Base-by-base conservation (phyloP, 192 early-diverging fungal species). In the Entrophospora sp. region DNA sequence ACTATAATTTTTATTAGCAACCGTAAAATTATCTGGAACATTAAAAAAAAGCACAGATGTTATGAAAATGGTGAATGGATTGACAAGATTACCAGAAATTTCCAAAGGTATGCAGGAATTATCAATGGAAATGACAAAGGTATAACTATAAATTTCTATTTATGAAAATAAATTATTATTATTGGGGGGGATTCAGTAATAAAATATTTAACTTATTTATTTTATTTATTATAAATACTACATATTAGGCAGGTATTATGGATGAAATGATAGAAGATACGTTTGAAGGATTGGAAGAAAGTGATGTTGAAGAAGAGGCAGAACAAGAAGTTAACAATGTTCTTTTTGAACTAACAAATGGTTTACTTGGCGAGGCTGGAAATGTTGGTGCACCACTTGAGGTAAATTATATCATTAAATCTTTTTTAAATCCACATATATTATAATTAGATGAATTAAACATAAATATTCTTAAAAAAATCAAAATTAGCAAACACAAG, bases 91-190 rank as follows among this genome's bases (percentile, higher is more conserved):
- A 37, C 94, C 93, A 28, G 85, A 93, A 76, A 83, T 98, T 36
- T 83, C 87, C 46, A 66, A 79, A 25, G 80, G 84, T 13, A 89
- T 98, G 85, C 87, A 89, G 69, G 92, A 97, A 78, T 87, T 98
- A 88, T 85, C 88, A 9, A 86, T 76, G 79, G 96, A 98, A 74
- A 96, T 98, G 96, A 94, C 91, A 76, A 96, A 89, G 83, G 89
- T 90, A 74, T 45, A n/a, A n/a, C n/a, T n/a, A n/a, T n/a, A n/a
- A n/a, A n/a, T n/a, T n/a, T n/a, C n/a, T n/a, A n/a, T n/a, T n/a
- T n/a, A n/a, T n/a, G n/a, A n/a, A n/a, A n/a, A n/a, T n/a, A n/a
- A n/a, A n/a, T n/a, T n/a, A n/a, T n/a, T n/a, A n/a, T n/a, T n/a
- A n/a, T n/a, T n/a, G n/a, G n/a, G n/a, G 27, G 9, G 12, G 2